A percentile compares a stretch with the other conserved stretches of the same genome.
phyloP scores from a whole-genome alignment of 805 yeast genomes.

The Torulaspora quercuum region DNA sequence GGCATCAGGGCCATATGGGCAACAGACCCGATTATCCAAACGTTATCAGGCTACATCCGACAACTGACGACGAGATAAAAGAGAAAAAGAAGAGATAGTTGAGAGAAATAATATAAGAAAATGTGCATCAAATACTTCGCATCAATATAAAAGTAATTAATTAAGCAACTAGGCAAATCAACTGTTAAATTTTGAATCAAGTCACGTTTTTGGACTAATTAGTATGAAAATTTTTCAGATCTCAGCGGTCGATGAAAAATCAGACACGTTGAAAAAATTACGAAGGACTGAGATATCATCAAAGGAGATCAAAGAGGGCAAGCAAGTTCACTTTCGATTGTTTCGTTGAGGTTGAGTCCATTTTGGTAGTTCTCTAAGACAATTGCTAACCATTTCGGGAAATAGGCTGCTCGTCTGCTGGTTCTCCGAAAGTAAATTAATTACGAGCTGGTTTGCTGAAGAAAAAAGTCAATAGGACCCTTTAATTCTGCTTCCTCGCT shows the following conservation, averaged over 20 bases:
- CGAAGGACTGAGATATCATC: background rate
- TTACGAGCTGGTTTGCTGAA: no score
- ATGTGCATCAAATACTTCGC: conserved; percentile 1
- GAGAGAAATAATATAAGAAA: no score
- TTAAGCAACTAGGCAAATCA: conserved; percentile 1
- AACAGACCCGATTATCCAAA: conserved; percentile 75
- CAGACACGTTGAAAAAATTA: background rate
- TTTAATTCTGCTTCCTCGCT: background rate
- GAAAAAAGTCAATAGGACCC: conserved; percentile 1
- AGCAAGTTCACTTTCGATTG: no score
- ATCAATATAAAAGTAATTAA: conserved; percentile 5
- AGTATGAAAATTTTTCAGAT: conserved; percentile 19
- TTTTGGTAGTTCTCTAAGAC: background rate
- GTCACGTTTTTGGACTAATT: no score
- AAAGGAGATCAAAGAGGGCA: no score
- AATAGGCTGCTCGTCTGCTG: no score
- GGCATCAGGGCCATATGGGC: conserved; percentile 86
- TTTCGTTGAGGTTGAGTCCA: background rate
- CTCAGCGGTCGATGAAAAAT: conserved; percentile 10
- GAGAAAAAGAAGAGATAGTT: conserved; percentile 39
- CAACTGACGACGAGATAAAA: conserved; percentile 81
- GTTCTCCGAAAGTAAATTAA: background rate
- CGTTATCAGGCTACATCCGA: conserved; percentile 75
- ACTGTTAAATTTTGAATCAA: no score
- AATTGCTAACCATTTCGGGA: no score